phyloP scores from a whole-genome alignment of 2,329 filamentous ascomycete genomes.

The Lecanicillium sp. region DNA sequence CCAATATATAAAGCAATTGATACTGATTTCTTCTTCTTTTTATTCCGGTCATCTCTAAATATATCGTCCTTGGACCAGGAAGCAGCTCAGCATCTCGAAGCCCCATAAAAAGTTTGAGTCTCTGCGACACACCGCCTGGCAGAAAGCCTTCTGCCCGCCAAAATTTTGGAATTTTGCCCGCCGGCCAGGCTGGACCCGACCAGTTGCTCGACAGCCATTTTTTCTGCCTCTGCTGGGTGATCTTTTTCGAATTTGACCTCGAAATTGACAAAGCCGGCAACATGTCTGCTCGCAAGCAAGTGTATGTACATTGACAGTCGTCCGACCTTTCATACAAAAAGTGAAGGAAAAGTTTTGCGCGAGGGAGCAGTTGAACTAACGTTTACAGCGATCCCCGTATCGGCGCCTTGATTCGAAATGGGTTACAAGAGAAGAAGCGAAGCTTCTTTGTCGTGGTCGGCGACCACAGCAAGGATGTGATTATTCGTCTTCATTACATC shows the following conservation, averaged over 20 bases:
- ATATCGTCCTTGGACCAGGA: too few species aligned
- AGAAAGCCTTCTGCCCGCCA: slow-evolving; percentile 33
- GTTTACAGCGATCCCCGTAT: slow-evolving; percentile 73
- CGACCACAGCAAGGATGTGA: slow-evolving; percentile 90
- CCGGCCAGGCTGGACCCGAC: background rate
- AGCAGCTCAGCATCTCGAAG: too few species aligned
- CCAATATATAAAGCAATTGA: too few species aligned
- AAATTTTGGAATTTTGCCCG: slow-evolving; percentile 30
- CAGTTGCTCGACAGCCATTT: background rate
- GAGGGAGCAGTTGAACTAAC: background rate
- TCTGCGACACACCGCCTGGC: slow-evolving; percentile 10
- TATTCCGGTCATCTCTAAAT: background rate
- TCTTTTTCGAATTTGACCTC: slow-evolving; percentile 15
- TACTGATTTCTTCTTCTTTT: too few species aligned
- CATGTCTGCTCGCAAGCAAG: slow-evolving; percentile 54
- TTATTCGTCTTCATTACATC: slow-evolving; percentile 89
- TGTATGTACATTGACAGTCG: slow-evolving; percentile 38
- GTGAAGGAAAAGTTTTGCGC: background rate
- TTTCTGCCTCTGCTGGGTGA: slow-evolving; percentile 6
- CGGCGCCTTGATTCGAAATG: slow-evolving; percentile 84
- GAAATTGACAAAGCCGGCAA: slow-evolving; percentile 20
- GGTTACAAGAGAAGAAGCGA: slow-evolving; percentile 89
- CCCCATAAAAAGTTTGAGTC: background rate
- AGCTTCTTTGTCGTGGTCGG: slow-evolving; percentile 97
- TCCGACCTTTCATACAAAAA: background rate